These are phyloP conservation scores for Ceratocystis alfenasii DNA, from an alignment of 2,329 filamentous ascomycete genomes.

Conservation along the genomic window DNA sequence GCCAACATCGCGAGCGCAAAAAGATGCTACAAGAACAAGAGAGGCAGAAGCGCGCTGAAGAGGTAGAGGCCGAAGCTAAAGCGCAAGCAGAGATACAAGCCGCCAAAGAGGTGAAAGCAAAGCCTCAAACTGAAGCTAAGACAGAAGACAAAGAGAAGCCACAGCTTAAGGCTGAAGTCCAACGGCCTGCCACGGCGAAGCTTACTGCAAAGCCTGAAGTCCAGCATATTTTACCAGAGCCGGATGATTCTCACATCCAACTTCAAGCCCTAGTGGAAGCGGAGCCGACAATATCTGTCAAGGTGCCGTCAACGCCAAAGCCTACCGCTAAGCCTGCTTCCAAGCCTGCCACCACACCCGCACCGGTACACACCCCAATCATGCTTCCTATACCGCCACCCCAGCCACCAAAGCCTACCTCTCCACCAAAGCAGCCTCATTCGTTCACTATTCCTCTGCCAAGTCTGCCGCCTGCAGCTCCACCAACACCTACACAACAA, in stretches of 20 bases:
- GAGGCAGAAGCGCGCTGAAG: slow-evolving; percentile 24
- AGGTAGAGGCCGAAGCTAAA: slow-evolving; percentile 6
- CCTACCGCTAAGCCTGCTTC: neutral
- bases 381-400: slow-evolving; percentile 6
- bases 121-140: neutral
- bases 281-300: slow-evolving; percentile 9
- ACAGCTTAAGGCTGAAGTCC: neutral
- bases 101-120: neutral
- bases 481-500: neutral
- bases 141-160: neutral
- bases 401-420: slow-evolving; percentile 5
- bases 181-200: neutral
- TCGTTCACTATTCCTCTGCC: slow-evolving; percentile 20
- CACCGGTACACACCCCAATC: neutral
- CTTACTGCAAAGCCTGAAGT: neutral
- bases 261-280: slow-evolving; percentile 19
- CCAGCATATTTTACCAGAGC: slow-evolving; percentile 5
- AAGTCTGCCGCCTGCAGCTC: slow-evolving; percentile 2
- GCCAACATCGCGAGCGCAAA: slow-evolving; percentile 54
- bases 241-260: slow-evolving; percentile 15
- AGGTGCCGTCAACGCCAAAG: neutral
- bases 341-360: neutral
- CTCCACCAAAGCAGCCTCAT: slow-evolving; percentile 8
- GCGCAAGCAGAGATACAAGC: neutral
- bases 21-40: slow-evolving; percentile 37